Conservation (phyloP, 108 stramenopile species). For the Aurantiochytrium sp. region DNA sequence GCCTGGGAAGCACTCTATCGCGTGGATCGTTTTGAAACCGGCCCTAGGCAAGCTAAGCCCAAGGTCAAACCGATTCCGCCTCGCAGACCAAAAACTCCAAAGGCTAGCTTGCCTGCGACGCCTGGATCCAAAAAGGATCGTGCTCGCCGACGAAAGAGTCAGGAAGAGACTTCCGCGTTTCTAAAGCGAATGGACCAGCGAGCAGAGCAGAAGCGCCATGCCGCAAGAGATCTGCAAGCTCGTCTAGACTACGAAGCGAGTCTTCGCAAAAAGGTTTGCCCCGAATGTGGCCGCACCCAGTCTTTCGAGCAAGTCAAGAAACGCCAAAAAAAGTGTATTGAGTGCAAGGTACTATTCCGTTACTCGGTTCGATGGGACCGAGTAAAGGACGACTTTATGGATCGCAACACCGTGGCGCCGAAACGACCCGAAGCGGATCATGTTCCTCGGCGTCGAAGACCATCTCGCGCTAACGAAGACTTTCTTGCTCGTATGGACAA, state of each 20-base stretch:
- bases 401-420: not conserved
- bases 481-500: not conserved
- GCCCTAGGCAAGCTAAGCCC: too few species aligned
- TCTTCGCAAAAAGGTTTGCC: not conserved
- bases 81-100: too few species aligned
- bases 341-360: not conserved
- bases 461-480: not conserved
- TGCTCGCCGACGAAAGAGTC: not conserved
- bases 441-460: too few species aligned
- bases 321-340: not conserved
- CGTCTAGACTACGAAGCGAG: not conserved
- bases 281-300: not conserved
- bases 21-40: too few species aligned
- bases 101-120: too few species aligned
- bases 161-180: not conserved
- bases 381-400: not conserved
- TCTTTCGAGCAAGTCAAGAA: not conserved
- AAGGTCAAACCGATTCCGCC: too few species aligned
- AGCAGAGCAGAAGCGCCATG: not conserved
- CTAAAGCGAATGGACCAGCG: not conserved
- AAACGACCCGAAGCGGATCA: not conserved
- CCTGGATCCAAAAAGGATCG: too few species aligned
- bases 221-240: not conserved
- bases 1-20: too few species aligned
- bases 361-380: not conserved